Evolutionary conservation across 2,329 filamentous ascomycete species (phyloP), one percentile per base, ranked within the genome.

Genomic region (Penicillium sp.): DNA sequence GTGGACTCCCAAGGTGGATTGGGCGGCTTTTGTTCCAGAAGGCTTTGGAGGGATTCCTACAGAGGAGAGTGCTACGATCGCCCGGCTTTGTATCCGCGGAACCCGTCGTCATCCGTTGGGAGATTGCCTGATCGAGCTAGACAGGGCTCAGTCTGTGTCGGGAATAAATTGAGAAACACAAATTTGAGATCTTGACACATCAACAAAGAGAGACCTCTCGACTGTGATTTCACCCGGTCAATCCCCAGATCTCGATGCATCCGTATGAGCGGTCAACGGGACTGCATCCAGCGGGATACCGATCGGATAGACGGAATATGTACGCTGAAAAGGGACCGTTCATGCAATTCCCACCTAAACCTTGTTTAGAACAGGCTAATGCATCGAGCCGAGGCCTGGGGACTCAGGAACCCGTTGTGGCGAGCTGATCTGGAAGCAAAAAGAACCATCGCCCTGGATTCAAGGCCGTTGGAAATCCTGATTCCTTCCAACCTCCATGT

Each of bases 331-430:
- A n/a, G 26, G 26, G 43, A 37, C 4, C 10, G 55, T 54, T 54
- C 51, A 52, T 52, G 51, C 49, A 52, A 39, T n/a, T n/a, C 42
- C 26, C 34, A 30, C 35, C 38, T 36, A 39, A 54, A 50, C 48
- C 45, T 50, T 50, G 49, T 52, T 52, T 38, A 37, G 42, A 42
- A 37, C 43, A 40, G 35, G 48, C 52, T 55, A 55, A 55, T 55
- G 52, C 52, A 54, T 48, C 47, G 41, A 54, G 48, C 51, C 51
- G 51, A 43, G 45, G 30, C 44, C 48, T 47, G 47, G 50, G 47
- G 46, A 47, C 41, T 38, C 45, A 44, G 41, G 45, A 45, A 44
- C 45, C 40, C 42, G 43, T 35, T 47, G 42, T 45, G 45, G 43
- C 37, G 27, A 47, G 35, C 36, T 28, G 35, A 37, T 20, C 35